Conservation (phyloP, 2,329 filamentous ascomycete species). For the Cercospora sp. region DNA sequence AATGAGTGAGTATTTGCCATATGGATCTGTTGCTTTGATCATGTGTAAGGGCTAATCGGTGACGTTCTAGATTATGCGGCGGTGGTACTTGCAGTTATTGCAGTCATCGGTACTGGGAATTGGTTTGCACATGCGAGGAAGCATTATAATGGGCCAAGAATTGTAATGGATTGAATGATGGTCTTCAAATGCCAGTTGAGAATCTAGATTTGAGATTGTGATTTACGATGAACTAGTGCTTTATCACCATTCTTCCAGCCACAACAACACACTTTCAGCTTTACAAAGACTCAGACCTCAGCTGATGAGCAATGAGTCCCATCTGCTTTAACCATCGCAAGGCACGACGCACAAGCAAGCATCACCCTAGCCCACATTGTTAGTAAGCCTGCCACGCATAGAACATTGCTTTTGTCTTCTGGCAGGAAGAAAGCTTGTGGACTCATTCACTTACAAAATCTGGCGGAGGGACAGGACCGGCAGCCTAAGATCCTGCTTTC, state of each 20-base stretch:
- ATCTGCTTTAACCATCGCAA: neutral
- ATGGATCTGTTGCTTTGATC: neutral
- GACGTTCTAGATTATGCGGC: neutral
- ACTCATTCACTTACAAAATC: neutral
- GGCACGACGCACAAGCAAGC: neutral
- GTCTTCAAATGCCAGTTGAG: neutral
- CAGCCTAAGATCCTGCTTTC: neutral
- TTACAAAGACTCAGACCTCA: neutral
- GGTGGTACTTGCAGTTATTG: neutral
- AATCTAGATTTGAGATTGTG: neutral
- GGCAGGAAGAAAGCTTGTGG: neutral
- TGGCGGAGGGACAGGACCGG: neutral
- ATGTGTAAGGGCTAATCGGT: too few species aligned
- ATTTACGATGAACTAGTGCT: neutral
- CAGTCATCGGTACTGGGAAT: neutral
- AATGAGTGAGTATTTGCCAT: neutral
- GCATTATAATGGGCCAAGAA: neutral
- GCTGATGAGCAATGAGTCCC: neutral
- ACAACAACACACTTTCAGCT: neutral
- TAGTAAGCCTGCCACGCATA: neutral
- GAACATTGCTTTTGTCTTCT: neutral
- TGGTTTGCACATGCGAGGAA: neutral
- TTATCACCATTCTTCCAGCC: neutral
- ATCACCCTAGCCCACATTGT: neutral
- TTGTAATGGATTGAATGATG: neutral